Conservation (phyloP, 306 rosid genomes). For the Biancaea sappan region DNA sequence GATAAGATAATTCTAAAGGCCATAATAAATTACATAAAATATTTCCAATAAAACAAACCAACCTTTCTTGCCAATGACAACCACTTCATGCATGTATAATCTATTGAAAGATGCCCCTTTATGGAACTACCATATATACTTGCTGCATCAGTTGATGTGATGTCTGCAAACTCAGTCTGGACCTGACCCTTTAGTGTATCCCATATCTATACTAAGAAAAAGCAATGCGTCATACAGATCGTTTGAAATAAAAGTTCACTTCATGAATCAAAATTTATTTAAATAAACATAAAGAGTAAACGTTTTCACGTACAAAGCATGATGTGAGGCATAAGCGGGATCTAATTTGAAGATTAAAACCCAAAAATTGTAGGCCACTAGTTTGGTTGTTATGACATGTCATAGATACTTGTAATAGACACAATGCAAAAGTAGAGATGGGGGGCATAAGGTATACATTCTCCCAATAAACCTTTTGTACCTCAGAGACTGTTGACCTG, state of each 20-base stretch:
- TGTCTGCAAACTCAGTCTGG: conserved; percentile 84
- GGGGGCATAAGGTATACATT: too few relatives aligned
- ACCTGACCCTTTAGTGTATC: conserved; percentile 82
- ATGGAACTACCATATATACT: conserved; percentile 44
- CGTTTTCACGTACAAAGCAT: neutral
- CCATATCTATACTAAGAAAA: conserved; percentile 66
- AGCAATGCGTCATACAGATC: neutral
- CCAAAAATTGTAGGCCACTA: too few relatives aligned
- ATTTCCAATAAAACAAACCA: neutral
- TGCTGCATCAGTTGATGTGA: conserved; percentile 56
- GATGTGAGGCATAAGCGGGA: neutral
- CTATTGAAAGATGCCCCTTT: conserved; percentile 91
- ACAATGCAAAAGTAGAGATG: neutral
- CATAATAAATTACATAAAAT: neutral
- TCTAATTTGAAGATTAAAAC: neutral
- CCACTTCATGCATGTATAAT: conserved; percentile 97
- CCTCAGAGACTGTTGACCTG: neutral
- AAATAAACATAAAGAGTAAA: neutral
- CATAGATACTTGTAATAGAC: neutral
- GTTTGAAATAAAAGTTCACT: neutral
- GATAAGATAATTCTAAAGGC: neutral
- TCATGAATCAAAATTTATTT: neutral
- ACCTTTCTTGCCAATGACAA: conserved; percentile 76
- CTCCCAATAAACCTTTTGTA: neutral
- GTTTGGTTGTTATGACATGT: neutral